Base-by-base conservation (phyloP, 805 yeast species). In the Starmerella scarabaei region DNA sequence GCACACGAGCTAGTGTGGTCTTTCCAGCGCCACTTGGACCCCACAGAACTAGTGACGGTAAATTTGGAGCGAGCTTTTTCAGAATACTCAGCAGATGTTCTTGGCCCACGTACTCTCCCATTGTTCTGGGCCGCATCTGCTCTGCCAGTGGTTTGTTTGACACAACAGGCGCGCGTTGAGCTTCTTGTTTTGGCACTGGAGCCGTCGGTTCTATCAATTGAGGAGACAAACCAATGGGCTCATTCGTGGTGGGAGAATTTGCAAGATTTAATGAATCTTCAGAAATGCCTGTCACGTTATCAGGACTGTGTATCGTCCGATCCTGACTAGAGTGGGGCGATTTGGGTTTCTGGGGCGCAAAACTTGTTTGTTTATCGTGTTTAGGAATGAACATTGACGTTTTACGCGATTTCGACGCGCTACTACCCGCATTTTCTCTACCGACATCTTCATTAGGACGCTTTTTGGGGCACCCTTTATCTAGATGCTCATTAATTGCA, bases 1-100 rank as follows among this genome's bases (percentile, higher is more conserved):
- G 60, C 27, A 78, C 69, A n/a, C 80, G 58, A 0, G 93, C 91
- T 21, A 91, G 56, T 0, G 95, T 79, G 0, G 98, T 91, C 55
- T 91, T 91, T 0, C 67, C 91, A 3, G 84, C 86, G 0, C 98
- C 98, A 2, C 96, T 93, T 1, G 94, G 94, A 0, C 99, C 99
- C 81, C 91, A 80, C 4, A 91, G 61, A 2, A 91, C 74, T 74
- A 91, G 68, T 0, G 95, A 84, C 1, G 96, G 96, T 6, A 61
- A 49, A 4, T 69, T 61, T 28, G 69, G 66, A 2, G 86, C 66
- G 44, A 80, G 80, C 33, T 76, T 76, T 21, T 74, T 62, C 2
- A 88, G 61, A 3, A 77, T 64, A 0, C 81, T 79, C 4, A 88
- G 64, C 2, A 91, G 60, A 59, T 86, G 93, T 12, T 66, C 63